These are phyloP conservation scores for Cercophora scortea DNA, from an alignment of 495 filamentous ascomycete species.

Conservation along the genomic window DNA sequence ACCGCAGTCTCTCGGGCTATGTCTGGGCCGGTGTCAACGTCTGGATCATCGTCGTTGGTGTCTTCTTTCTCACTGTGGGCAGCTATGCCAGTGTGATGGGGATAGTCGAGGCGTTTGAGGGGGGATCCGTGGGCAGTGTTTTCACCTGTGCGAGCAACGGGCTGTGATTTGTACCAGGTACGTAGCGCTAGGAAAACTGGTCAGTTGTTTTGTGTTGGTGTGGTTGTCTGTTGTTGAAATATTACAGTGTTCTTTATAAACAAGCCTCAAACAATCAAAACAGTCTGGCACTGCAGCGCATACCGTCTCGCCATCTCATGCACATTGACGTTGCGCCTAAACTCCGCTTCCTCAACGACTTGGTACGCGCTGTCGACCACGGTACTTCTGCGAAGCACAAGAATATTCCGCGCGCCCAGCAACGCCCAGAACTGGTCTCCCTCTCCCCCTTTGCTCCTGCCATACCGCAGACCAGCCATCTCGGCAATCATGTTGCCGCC, in stretches of 20 bases:
- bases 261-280: too few relatives aligned
- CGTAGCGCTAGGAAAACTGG: too few relatives aligned
- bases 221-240: too few relatives aligned
- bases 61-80: conserved; percentile 68
- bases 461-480: not conserved
- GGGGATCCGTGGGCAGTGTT: conserved; percentile 45
- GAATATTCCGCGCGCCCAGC: not conserved
- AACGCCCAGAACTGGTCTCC: not conserved
- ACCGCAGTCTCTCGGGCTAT: conserved; percentile 53
- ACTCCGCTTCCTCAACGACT: too few relatives aligned
- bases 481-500: not conserved
- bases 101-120: conserved; percentile 53
- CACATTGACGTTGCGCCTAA: too few relatives aligned
- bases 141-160: conserved; percentile 61
- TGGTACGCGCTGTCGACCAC: too few relatives aligned
- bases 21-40: conserved; percentile 58
- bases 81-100: conserved; percentile 72
- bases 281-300: too few relatives aligned
- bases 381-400: not conserved
- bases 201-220: too few relatives aligned
- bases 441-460: not conserved
- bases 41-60: conserved; percentile 58
- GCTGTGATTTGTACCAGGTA: not conserved
- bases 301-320: too few relatives aligned
- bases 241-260: too few relatives aligned